Evolutionary conservation across 2,329 filamentous ascomycete genomes (phyloP).

Genomic region (Exophiala dermatitidis): DNA sequence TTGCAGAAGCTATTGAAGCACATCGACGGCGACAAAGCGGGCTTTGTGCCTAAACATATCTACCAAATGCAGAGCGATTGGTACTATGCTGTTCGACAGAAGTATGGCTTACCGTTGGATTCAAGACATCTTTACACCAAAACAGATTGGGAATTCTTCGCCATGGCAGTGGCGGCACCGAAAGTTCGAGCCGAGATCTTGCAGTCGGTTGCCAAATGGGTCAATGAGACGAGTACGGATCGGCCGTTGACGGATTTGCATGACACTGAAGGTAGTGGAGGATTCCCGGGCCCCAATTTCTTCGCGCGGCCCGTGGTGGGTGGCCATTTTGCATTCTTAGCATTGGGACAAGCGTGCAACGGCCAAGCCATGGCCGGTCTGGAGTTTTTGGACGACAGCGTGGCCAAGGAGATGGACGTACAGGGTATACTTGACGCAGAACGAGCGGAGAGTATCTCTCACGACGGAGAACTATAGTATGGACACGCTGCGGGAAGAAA

Average conservation of each 20-base stretch:
- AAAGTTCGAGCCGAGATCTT: conserved; percentile 63
- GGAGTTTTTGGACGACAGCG: conserved; percentile 38
- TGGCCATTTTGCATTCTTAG: conserved; percentile 77
- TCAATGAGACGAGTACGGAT: conserved; percentile 75
- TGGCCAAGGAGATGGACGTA: conserved; percentile 23
- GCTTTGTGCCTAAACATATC: conserved; percentile 66
- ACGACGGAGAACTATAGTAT: neutral
- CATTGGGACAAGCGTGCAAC: conserved; percentile 71
- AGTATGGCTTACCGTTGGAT: conserved; percentile 76
- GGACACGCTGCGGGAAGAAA: no score
- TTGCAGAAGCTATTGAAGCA: conserved; percentile 30
- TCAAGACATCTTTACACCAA: conserved; percentile 78
- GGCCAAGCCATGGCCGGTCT: conserved; percentile 58
- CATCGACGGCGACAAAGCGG: conserved; percentile 33
- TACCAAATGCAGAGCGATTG: conserved; percentile 74
- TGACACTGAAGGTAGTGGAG: conserved; percentile 65
- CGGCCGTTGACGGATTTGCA: conserved; percentile 75
- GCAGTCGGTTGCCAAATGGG: conserved; percentile 66
- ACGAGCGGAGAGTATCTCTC: conserved; percentile 13
- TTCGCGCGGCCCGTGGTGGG: conserved; percentile 78
- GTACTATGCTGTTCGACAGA: conserved; percentile 72
- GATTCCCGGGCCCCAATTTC: conserved; percentile 67
- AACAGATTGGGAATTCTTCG: conserved; percentile 87
- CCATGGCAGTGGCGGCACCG: conserved; percentile 64
- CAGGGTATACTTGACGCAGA: conserved; percentile 17